phyloP scores from a whole-genome alignment of 805 yeast species.

The Blastobotrys peoriensis region DNA sequence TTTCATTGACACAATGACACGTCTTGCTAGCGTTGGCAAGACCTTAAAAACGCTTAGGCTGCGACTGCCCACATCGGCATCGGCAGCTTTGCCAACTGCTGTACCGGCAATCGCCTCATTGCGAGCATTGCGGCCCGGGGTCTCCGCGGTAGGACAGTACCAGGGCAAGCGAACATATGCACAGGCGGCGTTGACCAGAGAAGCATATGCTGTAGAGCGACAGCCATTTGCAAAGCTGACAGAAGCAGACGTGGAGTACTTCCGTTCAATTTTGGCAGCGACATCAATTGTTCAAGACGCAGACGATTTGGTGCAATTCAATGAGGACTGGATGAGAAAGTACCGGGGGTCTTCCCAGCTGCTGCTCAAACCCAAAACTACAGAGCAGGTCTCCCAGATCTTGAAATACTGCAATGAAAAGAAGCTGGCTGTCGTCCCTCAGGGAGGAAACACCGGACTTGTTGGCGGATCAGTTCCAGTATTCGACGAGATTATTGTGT shows the following conservation, averaged over 20 bases:
- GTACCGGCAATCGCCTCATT: too few species aligned
- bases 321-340: constrained; percentile 93
- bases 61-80: too few species aligned
- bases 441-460: constrained; percentile 94
- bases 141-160: too few species aligned
- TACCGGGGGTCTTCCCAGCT: constrained; percentile 81
- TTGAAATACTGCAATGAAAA: constrained; percentile 73
- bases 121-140: too few species aligned
- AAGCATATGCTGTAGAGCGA: constrained; percentile 52
- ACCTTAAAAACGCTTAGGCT: too few species aligned
- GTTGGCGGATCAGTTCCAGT: constrained; percentile 94
- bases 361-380: constrained; percentile 75
- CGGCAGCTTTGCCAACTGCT: too few species aligned
- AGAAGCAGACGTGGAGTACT: constrained; percentile 52
- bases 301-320: constrained; percentile 41
- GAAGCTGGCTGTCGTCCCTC: constrained; percentile 83
- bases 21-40: too few species aligned
- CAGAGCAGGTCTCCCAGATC: constrained; percentile 70
- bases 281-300: constrained; percentile 32
- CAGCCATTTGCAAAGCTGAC: constrained; percentile 49
- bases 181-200: constrained; percentile 57
- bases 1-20: too few species aligned
- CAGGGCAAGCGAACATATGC: too few species aligned
- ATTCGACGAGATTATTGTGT: constrained; percentile 80
- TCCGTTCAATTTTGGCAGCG: constrained; percentile 51